Base-by-base conservation (phyloP, 768 basidiomycete genomes). In the Tephrocybe rancida region DNA sequence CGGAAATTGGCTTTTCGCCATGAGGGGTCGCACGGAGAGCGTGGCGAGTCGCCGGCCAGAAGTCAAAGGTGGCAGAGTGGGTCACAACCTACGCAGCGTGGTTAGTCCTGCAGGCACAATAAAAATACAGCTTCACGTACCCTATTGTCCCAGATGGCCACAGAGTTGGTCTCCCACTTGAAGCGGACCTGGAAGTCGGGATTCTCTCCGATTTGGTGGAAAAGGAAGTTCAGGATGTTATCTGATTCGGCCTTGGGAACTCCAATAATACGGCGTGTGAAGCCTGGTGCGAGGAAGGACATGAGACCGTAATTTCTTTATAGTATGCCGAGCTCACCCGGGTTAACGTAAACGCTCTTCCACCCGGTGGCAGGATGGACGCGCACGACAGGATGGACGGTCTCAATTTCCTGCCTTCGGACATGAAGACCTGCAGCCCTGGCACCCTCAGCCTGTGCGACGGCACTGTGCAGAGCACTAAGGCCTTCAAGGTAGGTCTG, bases 61-160 rank as follows among this genome's bases (percentile, higher is more conserved):
- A 90, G 68, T 93, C 90, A 62, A 91, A 92, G 11, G 83, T 90
- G 11, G 90, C 91, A 18, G 85, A 82, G 61, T 94, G 92, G 13
- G 80, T 88, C 35, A 86, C 85, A 54, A 90, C 64, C 87, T 88
- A 56, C 37, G 26, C 25, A 42, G 34, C 37, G 55, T 45, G 38
- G 46, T 2, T 27, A 42, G 19, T 7, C 48, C n/a, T 30, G 21
- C 13, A 46, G 18, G n/a, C 8, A 14, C 8, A 35, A 27, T 10
- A 16, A 18, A 29, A 43, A 37, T 30, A 16, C 6, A 6, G 21
- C 10, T 42, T 35, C 13, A 65, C 79, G 34, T 57, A 88, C 88
- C 67, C 90, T 77, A 68, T 92, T 92, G 63, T 93, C 90, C 91
- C 92, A 93, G 66, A 92, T 76, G n/a, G 89, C 90, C 48, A 92